phyloP scores from a whole-genome alignment of 768 basidiomycete genomes.

The Leccinum barrowsii region DNA sequence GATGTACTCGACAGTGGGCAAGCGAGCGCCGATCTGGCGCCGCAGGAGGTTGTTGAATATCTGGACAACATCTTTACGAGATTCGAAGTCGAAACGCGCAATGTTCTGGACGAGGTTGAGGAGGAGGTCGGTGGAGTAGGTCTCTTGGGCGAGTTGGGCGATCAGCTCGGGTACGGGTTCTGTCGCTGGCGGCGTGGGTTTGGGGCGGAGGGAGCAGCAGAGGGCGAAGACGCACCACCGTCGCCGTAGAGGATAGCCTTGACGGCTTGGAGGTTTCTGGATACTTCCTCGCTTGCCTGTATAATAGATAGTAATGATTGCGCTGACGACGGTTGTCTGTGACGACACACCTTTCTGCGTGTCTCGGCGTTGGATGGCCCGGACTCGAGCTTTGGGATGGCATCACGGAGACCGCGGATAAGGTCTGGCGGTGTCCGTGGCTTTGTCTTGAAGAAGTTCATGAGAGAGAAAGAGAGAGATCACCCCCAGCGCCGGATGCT shows the following conservation, averaged over 20 bases:
- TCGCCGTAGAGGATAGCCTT: conserved; percentile 87
- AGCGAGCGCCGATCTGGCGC: conserved; percentile 89
- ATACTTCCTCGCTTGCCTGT: conserved; percentile 86
- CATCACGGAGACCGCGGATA: conserved; percentile 76
- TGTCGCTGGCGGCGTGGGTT: conserved; percentile 22
- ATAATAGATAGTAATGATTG: conserved; percentile 1
- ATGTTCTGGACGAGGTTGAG: conserved; percentile 78
- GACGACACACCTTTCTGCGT: conserved; percentile 68
- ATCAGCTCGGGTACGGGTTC: conserved; percentile 87
- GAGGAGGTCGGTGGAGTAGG: conserved; percentile 87
- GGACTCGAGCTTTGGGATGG: conserved; percentile 71
- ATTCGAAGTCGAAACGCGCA: conserved; percentile 90
- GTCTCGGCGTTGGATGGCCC: conserved; percentile 73
- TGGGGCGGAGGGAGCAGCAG: not conserved
- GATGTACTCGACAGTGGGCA: conserved; percentile 96
- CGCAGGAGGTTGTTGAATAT: conserved; percentile 86
- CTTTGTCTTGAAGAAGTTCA: conserved; percentile 98
- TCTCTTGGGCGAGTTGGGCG: conserved; percentile 94
- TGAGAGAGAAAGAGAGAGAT: conserved; percentile 26
- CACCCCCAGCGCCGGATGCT: not conserved
- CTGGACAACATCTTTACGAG: conserved; percentile 80
- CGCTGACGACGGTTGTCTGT: not conserved
- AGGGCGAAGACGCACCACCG: conserved; percentile 54
- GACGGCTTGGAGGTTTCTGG: conserved; percentile 86
- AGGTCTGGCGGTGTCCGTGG: conserved; percentile 84